These are phyloP conservation scores for Rhodocollybia butyracea DNA, from an alignment of 768 basidiomycete species.

Conservation along the genomic window DNA sequence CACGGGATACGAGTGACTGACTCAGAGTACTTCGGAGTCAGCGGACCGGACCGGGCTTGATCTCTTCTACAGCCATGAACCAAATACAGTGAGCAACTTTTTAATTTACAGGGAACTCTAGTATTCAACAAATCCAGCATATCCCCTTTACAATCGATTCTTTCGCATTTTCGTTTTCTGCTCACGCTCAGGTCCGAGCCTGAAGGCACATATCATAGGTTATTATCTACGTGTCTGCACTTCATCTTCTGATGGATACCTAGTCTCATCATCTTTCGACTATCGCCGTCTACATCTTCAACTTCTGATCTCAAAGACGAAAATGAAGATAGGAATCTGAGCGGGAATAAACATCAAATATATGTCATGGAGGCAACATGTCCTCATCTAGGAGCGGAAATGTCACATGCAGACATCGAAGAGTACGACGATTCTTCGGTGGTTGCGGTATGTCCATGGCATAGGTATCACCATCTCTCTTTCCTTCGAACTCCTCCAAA, in stretches of 20 bases:
- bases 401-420: slow-evolving; percentile 80
- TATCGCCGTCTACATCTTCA: slow-evolving; percentile 33
- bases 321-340: slow-evolving; percentile 15
- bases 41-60: no score
- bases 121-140: slow-evolving; percentile 1
- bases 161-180: slow-evolving; percentile 58
- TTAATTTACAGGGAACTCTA: background rate
- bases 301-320: slow-evolving; percentile 4
- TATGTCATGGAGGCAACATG: slow-evolving; percentile 82
- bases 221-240: no score
- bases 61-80: no score
- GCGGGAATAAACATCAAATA: slow-evolving; percentile 35
- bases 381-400: slow-evolving; percentile 77
- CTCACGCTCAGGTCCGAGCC: slow-evolving; percentile 57
- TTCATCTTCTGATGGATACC: no score
- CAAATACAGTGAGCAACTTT: background rate
- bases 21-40: no score
- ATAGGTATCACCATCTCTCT: slow-evolving; percentile 42
- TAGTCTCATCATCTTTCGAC: slow-evolving; percentile 64
- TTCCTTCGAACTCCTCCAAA: background rate
- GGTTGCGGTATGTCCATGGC: slow-evolving; percentile 76
- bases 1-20: no score
- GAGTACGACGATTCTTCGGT: slow-evolving; percentile 54
- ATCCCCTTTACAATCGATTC: slow-evolving; percentile 19
- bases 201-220: slow-evolving; percentile 57